Evolutionary conservation across 2,329 filamentous ascomycete genomes (phyloP).

Genomic region (Aspergillus nomiae): DNA sequence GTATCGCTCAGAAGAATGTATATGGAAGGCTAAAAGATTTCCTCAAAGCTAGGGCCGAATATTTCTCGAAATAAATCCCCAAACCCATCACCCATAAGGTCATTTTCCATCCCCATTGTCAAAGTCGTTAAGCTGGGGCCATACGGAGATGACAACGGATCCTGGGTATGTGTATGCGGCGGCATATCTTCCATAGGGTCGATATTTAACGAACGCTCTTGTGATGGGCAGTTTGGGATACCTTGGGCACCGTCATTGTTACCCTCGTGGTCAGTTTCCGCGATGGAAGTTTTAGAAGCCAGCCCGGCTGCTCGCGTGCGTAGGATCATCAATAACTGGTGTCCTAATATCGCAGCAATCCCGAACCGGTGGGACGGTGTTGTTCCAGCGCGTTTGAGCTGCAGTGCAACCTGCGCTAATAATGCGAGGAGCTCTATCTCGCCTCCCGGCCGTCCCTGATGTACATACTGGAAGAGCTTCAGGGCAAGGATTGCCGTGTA

Average conservation of each 20-base stretch:
- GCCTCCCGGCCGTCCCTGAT: slow-evolving; percentile 18
- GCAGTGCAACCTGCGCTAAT: slow-evolving; percentile 28
- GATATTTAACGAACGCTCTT: not conserved
- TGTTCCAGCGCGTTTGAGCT: slow-evolving; percentile 28
- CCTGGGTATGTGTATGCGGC: not conserved
- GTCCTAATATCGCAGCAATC: slow-evolving; percentile 31
- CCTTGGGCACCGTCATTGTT: not conserved
- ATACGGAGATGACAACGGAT: slow-evolving; percentile 16
- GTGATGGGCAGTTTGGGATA: fast-evolving
- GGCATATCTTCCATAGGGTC: fast-evolving
- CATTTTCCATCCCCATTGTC: slow-evolving; percentile 10
- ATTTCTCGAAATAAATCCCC: slow-evolving; percentile 29
- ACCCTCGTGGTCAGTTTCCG: not conserved
- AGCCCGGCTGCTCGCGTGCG: slow-evolving; percentile 22
- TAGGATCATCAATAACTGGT: slow-evolving; percentile 31
- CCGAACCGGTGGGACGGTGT: slow-evolving; percentile 32
- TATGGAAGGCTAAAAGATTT: slow-evolving; percentile 6
- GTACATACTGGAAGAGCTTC: slow-evolving; percentile 26
- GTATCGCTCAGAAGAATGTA: no score
- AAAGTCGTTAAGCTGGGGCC: slow-evolving; percentile 25
- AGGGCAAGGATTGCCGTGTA: slow-evolving; percentile 31
- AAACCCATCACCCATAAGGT: slow-evolving; percentile 23
- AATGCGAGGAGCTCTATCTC: slow-evolving; percentile 30
- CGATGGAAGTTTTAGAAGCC: not conserved
- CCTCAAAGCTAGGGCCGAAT: slow-evolving; percentile 27